Percentiles rank a stretch among this genome's conserved stretches.
Conservation (phyloP, 768 basidiomycete genomes). For the Panus rudis region DNA sequence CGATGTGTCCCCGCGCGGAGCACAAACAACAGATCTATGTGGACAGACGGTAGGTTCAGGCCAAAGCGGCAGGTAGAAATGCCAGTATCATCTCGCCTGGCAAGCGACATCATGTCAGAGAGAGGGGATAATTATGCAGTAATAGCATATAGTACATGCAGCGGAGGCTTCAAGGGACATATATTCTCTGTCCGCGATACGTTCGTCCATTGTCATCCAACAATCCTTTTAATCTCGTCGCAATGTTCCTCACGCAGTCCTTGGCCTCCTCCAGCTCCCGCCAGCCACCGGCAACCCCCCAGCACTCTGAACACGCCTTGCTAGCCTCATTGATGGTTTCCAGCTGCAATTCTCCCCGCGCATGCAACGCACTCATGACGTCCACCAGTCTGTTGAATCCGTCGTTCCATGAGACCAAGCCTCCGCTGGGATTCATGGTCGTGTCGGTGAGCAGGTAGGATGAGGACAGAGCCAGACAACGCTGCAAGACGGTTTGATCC, state of each 20-base stretch:
- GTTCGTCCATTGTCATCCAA: conserved; percentile 49
- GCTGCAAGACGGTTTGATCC: conserved; percentile 56
- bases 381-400: conserved; percentile 70
- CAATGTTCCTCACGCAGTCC: conserved; percentile 54
- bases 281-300: conserved; percentile 67
- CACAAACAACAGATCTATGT: no score
- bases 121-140: no score
- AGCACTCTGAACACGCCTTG: conserved; percentile 72
- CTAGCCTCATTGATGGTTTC: conserved; percentile 70
- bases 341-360: conserved; percentile 60
- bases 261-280: conserved; percentile 57
- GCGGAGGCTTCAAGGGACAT: conserved; percentile 30
- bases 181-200: conserved; percentile 30
- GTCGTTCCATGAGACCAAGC: conserved; percentile 53
- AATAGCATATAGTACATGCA: no score
- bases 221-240: conserved; percentile 49
- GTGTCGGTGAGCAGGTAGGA: conserved; percentile 76
- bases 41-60: no score
- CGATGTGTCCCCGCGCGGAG: no score
- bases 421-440: conserved; percentile 51
- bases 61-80: no score
- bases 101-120: no score
- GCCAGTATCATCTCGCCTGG: no score
- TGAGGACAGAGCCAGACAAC: conserved; percentile 62
- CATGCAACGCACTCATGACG: conserved; percentile 64